A percentile compares a stretch with the other conserved stretches of the same genome.
These are phyloP conservation scores for Penicillium janthinellum DNA, from an alignment of 2,329 filamentous ascomycete species.

Conservation along the genomic window DNA sequence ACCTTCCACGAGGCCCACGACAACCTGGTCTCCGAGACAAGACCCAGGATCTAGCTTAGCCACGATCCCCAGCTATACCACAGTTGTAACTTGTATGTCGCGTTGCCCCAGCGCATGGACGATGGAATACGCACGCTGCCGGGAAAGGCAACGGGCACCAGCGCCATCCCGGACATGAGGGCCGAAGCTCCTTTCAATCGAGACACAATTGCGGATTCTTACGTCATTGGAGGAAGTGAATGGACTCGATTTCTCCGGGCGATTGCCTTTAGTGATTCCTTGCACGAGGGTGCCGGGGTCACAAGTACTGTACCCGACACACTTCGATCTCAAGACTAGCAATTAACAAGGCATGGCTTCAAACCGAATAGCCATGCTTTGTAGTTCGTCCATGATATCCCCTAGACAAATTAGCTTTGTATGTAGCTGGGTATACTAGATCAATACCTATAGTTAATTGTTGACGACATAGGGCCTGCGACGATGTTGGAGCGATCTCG, in stretches of 20 bases:
- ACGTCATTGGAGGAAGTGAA: slow-evolving; percentile 8
- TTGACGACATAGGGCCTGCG: not conserved
- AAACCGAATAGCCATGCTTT: not conserved
- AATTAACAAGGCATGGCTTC: too few species aligned
- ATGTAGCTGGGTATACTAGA: not conserved
- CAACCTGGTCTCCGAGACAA: not conserved
- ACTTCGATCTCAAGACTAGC: not conserved
- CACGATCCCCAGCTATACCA: not conserved
- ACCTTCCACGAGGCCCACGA: not conserved
- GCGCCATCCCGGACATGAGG: slow-evolving; percentile 1
- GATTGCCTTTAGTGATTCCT: not conserved
- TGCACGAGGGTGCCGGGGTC: not conserved
- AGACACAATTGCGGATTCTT: not conserved
- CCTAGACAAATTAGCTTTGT: not conserved
- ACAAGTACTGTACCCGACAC: not conserved
- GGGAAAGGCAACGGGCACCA: slow-evolving; percentile 24
- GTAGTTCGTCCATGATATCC: not conserved
- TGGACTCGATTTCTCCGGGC: not conserved
- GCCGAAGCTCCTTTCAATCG: slow-evolving; percentile 4
- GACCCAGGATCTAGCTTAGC: not conserved
- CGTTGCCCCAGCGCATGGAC: slow-evolving; percentile 3
- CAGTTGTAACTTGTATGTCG: not conserved
- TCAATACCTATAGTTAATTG: not conserved
- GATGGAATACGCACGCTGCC: slow-evolving; percentile 21
- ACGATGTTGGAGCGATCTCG: slow-evolving; percentile 18